Base-by-base conservation (phyloP, 768 basidiomycete species). In the Termitomyces titanicus region DNA sequence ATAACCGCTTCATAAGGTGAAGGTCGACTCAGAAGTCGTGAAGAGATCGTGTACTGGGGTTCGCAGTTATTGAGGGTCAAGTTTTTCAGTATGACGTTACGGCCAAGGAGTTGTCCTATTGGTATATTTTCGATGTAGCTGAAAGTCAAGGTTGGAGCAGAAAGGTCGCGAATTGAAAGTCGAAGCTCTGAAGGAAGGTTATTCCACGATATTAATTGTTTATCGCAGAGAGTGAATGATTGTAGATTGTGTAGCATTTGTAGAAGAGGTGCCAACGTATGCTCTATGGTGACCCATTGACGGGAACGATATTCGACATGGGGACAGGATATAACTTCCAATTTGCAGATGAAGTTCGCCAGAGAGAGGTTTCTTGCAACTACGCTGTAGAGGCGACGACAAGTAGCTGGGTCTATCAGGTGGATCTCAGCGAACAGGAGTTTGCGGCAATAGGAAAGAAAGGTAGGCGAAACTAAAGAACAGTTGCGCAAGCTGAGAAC, bases 281-380 rank as follows among this genome's bases (percentile, higher is more conserved):
- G 58, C 40, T 60, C 59, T 53, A 60, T 49, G 4, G 48, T 58
- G 22, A 60, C 52, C 59, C 59, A 60, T n/a, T 54, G 37, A 18
- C 59, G 56, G 7, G 29, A 27, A 18, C 59, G 55, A 38, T 57
- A 51, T 29, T 60, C 56, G 6, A 25, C 29, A n/a, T 39, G 24
- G 6, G 51, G 34, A 7, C 18, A 29, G 7, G 52, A 33, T 9
- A 44, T 20, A 13, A 60, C 53, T 18, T 49, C 48, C 35, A 49
- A n/a, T n/a, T 13, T 38, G 25, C 48, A 8, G 10, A 49, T 18
- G 24, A 37, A 49, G 24, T 7, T 49, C 17, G 25, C 24, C 12
- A 49, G 25, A 3, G 24, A 25, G 1, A 49, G 35, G n/a, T 37
- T 49, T 3, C 24, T 11, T 13, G 48, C 24, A 13, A 49, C 25